A percentile compares a stretch with the other conserved stretches of the same genome.
Evolutionary conservation across 345 rosid genomes (phyloP).

Genomic region (Salix viminalis): DNA sequence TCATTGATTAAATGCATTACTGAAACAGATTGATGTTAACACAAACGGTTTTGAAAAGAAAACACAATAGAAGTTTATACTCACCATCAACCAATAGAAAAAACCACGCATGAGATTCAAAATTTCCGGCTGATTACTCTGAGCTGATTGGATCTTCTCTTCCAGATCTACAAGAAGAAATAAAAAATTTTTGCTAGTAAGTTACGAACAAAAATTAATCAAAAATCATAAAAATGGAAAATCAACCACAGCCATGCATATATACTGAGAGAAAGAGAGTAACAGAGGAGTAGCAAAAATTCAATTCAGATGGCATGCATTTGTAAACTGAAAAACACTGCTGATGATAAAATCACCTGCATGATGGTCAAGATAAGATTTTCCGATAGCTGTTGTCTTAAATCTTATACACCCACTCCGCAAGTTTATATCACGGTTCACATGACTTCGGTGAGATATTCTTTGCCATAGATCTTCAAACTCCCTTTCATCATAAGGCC

Average conservation of each 20-base stretch:
- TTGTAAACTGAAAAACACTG: background rate
- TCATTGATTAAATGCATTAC: background rate
- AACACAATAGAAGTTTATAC: conserved; percentile 12
- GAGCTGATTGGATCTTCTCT: conserved; percentile 5
- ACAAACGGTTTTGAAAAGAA: background rate
- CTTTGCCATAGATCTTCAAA: conserved; percentile 20
- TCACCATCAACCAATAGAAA: conserved; percentile 67
- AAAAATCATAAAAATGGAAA: background rate
- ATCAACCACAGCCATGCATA: background rate
- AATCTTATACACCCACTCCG: conserved; percentile 29
- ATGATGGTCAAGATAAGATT: conserved; percentile 51
- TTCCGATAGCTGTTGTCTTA: conserved; percentile 8
- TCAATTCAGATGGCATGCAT: background rate
- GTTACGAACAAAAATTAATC: background rate
- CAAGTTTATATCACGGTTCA: conserved; percentile 15
- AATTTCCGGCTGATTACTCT: conserved; percentile 23
- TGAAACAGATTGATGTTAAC: background rate
- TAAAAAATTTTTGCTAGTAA: background rate
- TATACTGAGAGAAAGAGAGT: background rate
- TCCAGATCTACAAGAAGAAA: conserved; percentile 44
- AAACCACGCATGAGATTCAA: conserved; percentile 73
- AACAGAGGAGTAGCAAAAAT: background rate
- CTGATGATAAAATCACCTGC: conserved; percentile 32
- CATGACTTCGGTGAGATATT: conserved; percentile 22
- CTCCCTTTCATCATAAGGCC: conserved; percentile 47